phyloP scores from a whole-genome alignment of 768 basidiomycete genomes.

The Botryobasidium botryosum region DNA sequence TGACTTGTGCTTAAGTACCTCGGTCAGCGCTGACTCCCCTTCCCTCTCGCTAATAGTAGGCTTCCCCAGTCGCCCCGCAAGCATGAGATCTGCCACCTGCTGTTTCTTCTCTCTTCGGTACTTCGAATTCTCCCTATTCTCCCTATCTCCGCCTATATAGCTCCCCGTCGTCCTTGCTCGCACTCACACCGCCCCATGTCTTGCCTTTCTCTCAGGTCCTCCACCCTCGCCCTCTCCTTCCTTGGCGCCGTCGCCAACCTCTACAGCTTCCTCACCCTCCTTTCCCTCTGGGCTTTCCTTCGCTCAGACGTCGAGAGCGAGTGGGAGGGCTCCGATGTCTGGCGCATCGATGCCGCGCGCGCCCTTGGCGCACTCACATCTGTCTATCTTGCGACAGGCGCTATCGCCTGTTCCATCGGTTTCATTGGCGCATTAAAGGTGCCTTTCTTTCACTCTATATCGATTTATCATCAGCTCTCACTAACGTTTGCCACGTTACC shows the following conservation, averaged over 20 bases:
- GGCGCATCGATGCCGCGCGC: conserved; percentile 27
- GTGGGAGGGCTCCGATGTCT: conserved; percentile 28
- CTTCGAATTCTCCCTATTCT: no score
- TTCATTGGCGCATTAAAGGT: conserved; percentile 56
- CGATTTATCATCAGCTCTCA: background rate
- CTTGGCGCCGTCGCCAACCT: conserved; percentile 27
- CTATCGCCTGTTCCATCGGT: conserved; percentile 46
- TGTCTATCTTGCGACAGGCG: conserved; percentile 48
- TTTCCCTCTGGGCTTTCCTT: conserved; percentile 29
- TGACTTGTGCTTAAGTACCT: no score
- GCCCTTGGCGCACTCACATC: conserved; percentile 45
- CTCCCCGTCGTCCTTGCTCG: no score
- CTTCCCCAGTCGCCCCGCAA: no score
- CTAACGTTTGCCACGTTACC: background rate
- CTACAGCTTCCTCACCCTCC: conserved; percentile 25
- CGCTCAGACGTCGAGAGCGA: conserved; percentile 32
- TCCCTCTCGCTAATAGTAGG: no score
- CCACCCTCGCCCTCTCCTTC: conserved; percentile 21
- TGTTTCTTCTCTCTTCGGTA: no score
- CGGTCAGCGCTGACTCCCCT: no score
- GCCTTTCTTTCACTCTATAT: background rate
- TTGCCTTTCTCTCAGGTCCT: conserved; percentile 6
- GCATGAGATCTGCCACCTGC: no score
- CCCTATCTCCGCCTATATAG: no score
- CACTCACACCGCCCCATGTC: no score